A percentile compares a stretch with the other conserved stretches of the same genome.
Evolutionary conservation across 305 asterid genomes (phyloP).

Genomic region (Solanum chacoense): DNA sequence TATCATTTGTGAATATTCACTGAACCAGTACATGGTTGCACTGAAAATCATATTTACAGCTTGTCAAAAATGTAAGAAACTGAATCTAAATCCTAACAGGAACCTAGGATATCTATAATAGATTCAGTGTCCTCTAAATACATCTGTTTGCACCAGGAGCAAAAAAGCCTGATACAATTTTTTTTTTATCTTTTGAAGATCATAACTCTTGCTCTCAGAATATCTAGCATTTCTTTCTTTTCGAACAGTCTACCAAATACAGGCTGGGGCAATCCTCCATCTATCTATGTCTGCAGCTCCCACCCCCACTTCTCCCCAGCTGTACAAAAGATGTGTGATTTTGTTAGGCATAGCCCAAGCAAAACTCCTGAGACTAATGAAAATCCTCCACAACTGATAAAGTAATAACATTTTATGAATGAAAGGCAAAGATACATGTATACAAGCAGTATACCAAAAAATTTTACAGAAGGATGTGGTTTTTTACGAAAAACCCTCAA

Average conservation of each 20-base stretch:
- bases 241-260: neutral
- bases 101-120: neutral
- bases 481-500: neutral
- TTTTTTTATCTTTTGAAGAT: neutral
- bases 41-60: neutral
- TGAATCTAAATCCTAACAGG: neutral
- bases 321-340: neutral
- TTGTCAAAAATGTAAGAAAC: neutral
- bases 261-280: neutral
- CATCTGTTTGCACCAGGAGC: neutral
- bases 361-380: neutral
- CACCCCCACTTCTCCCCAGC: neutral
- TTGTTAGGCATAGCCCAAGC: neutral
- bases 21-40: neutral
- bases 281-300: neutral
- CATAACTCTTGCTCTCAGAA: neutral
- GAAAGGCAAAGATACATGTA: neutral
- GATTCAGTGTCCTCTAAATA: neutral
- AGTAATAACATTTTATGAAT: neutral
- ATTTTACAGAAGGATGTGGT: neutral
- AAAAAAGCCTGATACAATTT: neutral
- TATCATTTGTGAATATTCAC: neutral
- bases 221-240: neutral
- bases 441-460: neutral
- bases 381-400: neutral